Percentiles rank a stretch among this genome's conserved stretches.
Evolutionary conservation across 148 eudicot species (phyloP).

Genomic region (Nyssa sinensis): DNA sequence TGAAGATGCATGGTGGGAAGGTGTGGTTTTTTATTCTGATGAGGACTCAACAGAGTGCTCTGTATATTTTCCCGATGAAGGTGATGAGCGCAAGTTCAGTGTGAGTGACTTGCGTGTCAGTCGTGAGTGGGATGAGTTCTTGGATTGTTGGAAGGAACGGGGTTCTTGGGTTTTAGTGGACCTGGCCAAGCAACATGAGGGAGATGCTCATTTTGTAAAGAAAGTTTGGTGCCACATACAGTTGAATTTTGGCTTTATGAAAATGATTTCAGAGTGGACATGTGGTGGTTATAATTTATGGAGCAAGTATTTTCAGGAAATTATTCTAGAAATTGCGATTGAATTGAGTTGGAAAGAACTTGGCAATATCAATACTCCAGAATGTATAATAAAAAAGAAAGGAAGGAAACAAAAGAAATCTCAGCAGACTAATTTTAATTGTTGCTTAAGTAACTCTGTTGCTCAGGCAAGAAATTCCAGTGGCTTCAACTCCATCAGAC

Average conservation of each 20-base stretch:
- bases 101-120: constrained; percentile 35
- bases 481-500: too few species aligned
- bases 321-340: constrained; percentile 22
- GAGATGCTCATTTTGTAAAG: constrained; percentile 26
- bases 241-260: constrained; percentile 42
- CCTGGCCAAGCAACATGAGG: constrained; percentile 30
- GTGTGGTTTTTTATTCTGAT: constrained; percentile 39
- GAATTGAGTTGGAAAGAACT: constrained; percentile 17
- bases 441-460: too few species aligned
- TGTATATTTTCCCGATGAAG: constrained; percentile 51
- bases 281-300: constrained; percentile 46
- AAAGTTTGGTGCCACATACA: constrained; percentile 38
- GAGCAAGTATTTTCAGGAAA: constrained; percentile 44
- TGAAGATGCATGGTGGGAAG: constrained; percentile 57
- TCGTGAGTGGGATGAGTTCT: constrained; percentile 47
- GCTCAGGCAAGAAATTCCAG: too few species aligned
- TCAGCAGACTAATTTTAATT: constrained; percentile 11
- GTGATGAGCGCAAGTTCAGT: constrained; percentile 32
- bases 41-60: constrained; percentile 34
- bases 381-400: constrained; percentile 15
- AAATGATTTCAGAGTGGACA: constrained; percentile 53
- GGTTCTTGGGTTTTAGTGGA: constrained; percentile 42
- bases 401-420: constrained; percentile 15
- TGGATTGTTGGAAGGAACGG: constrained; percentile 45
- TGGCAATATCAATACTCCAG: constrained; percentile 16